Conservation (phyloP, 495 filamentous ascomycete species). For the Cercophora scortea region DNA sequence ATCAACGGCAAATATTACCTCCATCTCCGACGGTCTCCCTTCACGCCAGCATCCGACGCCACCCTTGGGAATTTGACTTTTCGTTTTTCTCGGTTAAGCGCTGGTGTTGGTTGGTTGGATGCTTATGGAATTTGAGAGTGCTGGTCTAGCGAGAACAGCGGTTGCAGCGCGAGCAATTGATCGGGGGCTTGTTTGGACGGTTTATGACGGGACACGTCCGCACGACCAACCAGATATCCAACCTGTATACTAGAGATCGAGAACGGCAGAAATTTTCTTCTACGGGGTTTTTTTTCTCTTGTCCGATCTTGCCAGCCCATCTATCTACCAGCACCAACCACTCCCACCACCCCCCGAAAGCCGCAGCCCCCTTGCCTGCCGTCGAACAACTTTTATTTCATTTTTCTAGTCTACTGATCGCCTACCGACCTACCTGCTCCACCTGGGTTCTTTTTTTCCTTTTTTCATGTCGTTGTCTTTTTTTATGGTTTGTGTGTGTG, state of each 20-base stretch:
- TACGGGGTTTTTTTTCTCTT: constrained; percentile 1
- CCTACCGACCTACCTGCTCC: background rate
- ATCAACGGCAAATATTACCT: background rate
- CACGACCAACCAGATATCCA: constrained; percentile 15
- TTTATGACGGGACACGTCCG: no score
- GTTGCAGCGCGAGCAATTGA: no score
- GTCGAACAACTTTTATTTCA: background rate
- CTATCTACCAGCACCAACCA: no score
- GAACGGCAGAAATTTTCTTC: background rate
- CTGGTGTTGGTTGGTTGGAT: background rate
- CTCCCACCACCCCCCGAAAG: no score
- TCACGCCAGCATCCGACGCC: no score
- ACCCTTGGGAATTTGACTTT: no score
- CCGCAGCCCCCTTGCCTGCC: background rate
- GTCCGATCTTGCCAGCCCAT: constrained; percentile 2
- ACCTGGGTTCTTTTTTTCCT: background rate
- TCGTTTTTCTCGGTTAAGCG: no score
- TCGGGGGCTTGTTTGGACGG: no score
- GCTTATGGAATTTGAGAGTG: background rate
- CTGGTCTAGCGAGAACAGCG: background rate
- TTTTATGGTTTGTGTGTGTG: no score
- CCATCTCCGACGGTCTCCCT: background rate
- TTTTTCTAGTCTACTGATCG: background rate
- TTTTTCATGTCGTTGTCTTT: background rate
- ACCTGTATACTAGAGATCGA: constrained; percentile 22